These are phyloP conservation scores for Coniochaeta ligniaria DNA, from an alignment of 2,329 filamentous ascomycete species.

Conservation along the genomic window DNA sequence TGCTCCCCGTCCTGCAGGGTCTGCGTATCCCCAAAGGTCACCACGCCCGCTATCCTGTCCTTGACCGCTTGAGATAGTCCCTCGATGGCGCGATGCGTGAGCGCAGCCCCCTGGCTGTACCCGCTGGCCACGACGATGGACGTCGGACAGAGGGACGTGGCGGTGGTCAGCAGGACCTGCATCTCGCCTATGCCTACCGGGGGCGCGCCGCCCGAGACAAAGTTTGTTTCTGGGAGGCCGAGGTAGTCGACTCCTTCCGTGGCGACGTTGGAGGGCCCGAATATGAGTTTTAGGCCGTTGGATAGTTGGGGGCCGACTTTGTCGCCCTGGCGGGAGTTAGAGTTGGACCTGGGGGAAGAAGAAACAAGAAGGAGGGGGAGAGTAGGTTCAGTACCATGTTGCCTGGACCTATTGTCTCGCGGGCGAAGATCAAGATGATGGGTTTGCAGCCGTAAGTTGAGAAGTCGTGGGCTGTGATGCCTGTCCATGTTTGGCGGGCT, in stretches of 20 bases:
- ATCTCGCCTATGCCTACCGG: constrained; percentile 15
- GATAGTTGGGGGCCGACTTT: constrained; percentile 11
- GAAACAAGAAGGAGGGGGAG: not conserved
- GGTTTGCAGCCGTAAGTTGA: not conserved
- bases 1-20: constrained; percentile 9
- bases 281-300: constrained; percentile 11
- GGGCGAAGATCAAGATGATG: constrained; percentile 5
- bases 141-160: constrained; percentile 3
- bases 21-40: constrained; percentile 21
- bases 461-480: constrained; percentile 3
- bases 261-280: constrained; percentile 11
- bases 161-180: constrained; percentile 1
- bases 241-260: constrained; percentile 18
- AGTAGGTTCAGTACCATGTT: constrained; percentile 2
- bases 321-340: constrained; percentile 1
- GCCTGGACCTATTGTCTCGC: constrained; percentile 2
- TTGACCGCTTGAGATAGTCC: constrained; percentile 9
- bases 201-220: constrained; percentile 19
- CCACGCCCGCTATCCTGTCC: constrained; percentile 17
- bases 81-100: constrained; percentile 21
- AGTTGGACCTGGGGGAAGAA: not conserved
- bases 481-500: not conserved
- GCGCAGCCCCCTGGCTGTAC: constrained; percentile 20
- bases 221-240: constrained; percentile 19
- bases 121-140: constrained; percentile 7